Evolutionary conservation across 805 yeast species (phyloP), one percentile per base, ranked within the genome.

Genomic region (Millerozyma miso): DNA sequence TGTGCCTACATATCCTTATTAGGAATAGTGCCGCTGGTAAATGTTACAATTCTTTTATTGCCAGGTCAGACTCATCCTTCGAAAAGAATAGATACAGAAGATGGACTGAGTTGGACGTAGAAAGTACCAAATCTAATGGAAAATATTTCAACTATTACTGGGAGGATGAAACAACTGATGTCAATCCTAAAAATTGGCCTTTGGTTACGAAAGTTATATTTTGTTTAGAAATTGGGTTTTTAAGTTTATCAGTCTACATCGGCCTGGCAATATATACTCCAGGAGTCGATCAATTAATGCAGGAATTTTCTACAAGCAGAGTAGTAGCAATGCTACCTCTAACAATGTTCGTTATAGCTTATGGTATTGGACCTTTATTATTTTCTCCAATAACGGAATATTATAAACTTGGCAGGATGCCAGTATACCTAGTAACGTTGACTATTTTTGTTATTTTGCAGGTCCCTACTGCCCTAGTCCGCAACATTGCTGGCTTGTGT

Each of bases 281-380:
- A 4, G 71, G 77, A 5, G 60, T 69, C 23, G 62, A 54, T 14
- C 57, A 63, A 13, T 51, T 79, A 20, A 65, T 61, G 53, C 55
- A 54, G 17, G 73, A 75, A 35, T 76, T 77, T 50, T 46, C 56
- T n/a, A 68, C 72, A 3, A 60, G 70, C 10, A 58, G 56, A 32
- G 71, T 66, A 2, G 67, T 65, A 3, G 76, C 77, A 0, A 59
- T 69, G 1, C 56, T 79, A 31, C 77, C 79, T 3, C 59, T 79
- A 50, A 63, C 81, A 1, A 43, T 77, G 34, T 79, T 72, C 45
- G 78, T 79, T 4, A 49, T 77, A 20, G 84, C 81, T 12, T 77
- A 78, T 49, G 83, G 80, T 36, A 40, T 77, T n/a, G 83, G 83
- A 1, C 82, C 83, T 1, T 63, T 78, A 63, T 43, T 78, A 2